These are phyloP conservation scores for Craterostigma plantagineum DNA, from an alignment of 257 asterid species.

Conservation along the genomic window DNA sequence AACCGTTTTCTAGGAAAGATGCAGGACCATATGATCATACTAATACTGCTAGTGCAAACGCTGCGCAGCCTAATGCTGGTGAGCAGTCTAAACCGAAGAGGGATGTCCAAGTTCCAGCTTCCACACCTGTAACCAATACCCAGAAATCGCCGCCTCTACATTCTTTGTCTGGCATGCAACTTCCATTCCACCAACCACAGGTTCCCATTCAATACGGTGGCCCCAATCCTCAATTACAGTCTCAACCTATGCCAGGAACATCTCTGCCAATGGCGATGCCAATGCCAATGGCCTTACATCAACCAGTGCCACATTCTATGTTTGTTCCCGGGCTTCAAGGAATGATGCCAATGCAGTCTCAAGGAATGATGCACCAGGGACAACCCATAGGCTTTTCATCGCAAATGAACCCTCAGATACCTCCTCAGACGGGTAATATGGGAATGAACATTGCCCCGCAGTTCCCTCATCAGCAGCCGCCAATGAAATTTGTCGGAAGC, in stretches of 20 bases:
- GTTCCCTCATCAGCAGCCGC: constrained; percentile 59
- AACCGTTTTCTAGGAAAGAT: constrained; percentile 37
- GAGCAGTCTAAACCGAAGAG: constrained; percentile 48
- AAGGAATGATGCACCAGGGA: constrained; percentile 68
- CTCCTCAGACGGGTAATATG: constrained; percentile 62
- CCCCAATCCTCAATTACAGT: constrained; percentile 58
- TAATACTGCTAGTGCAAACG: no score
- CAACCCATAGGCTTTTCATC: constrained; percentile 46
- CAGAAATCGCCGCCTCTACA: constrained; percentile 40
- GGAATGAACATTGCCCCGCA: constrained; percentile 49
- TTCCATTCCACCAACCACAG: constrained; percentile 46
- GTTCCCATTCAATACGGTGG: constrained; percentile 57
- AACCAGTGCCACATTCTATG: constrained; percentile 51
- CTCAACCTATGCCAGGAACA: constrained; percentile 57
- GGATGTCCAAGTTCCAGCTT: constrained; percentile 36
- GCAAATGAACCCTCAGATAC: constrained; percentile 49
- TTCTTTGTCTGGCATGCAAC: constrained; percentile 27
- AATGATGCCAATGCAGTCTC: constrained; percentile 39
- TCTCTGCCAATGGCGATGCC: constrained; percentile 17
- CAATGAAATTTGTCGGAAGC: constrained; percentile 13
- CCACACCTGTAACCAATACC: constrained; percentile 29
- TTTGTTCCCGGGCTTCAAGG: constrained; percentile 43
- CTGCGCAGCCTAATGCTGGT: no score
- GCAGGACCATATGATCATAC: constrained; percentile 27
- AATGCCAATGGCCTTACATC: constrained; percentile 43